These are phyloP conservation scores for Linnemannia elongata DNA, from an alignment of 192 early-diverging fungal species.

Conservation along the genomic window DNA sequence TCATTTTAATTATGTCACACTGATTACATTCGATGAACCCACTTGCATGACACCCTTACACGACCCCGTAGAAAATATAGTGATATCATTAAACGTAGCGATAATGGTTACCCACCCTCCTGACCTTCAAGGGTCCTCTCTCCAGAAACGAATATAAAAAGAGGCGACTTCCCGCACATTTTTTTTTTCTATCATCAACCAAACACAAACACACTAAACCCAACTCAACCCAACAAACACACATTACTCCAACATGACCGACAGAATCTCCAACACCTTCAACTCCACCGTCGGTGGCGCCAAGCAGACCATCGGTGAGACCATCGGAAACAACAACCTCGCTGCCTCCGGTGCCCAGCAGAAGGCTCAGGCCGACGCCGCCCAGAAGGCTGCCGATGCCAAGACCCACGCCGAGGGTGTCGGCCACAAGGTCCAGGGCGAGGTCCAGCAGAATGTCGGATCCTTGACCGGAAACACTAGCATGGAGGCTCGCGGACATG, in stretches of 20 bases:
- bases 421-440: constrained; percentile 18
- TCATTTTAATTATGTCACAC: background rate
- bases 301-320: constrained; percentile 34
- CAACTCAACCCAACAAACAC: background rate
- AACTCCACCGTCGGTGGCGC: constrained; percentile 28
- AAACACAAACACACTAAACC: background rate
- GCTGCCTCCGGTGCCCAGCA: constrained; percentile 23
- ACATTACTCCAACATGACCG: background rate
- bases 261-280: constrained; percentile 17
- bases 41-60: background rate
- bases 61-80: background rate
- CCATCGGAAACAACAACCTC: constrained; percentile 12
- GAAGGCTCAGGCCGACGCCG: constrained; percentile 19
- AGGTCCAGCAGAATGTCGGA: constrained; percentile 23
- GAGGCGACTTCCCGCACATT: background rate
- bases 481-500: constrained; percentile 20
- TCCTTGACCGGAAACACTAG: constrained; percentile 9
- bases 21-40: background rate
- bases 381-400: constrained; percentile 18
- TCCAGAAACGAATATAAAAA: background rate
- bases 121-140: too few relatives aligned
- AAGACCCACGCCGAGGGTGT: constrained; percentile 31
- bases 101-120: background rate
- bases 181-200: background rate
- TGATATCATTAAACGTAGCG: background rate